Base-by-base conservation (phyloP, 345 rosid species). In the Eutrema heterophyllum region DNA sequence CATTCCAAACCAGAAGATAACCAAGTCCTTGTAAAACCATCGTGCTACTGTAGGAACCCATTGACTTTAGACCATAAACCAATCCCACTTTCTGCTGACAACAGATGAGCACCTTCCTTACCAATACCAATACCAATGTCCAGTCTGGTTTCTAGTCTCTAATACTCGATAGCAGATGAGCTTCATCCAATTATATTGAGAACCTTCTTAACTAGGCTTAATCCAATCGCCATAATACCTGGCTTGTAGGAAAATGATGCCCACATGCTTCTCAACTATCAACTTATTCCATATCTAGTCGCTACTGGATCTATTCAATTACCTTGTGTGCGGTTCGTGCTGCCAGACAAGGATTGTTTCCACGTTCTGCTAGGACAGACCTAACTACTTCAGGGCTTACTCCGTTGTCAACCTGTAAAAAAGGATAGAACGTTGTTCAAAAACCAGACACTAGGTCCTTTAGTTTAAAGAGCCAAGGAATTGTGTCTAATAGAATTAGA, bases 351-450 rank as follows among this genome's bases (percentile, higher is more conserved):
- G 98, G 97, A 60, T 81, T 45, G 53, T 81, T 86, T 48, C 85
- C 93, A 57, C 95, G 96, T 80, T 94, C 96, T 61, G 88, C 80
- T 35, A 91, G 92, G 77, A 89, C 85, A 75, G 97, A 86, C 66
- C 97, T 93, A 64, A 94, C 96, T 39, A 91, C 83, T 83, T 94
- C 96, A 54, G 95, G 86, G 83, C 84, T 85, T 74, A 88, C 77
- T 72, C 89, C 96, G 79, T 79, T 88, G 43, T 94, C 98, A 76
- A 94, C 89, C 98, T 94, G 80, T 29, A 76, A 61, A 68, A 79
- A 24, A 40, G 64, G 16, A 45, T 36, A 2, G 30, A 12, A 43
- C 64, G 62, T 70, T 39, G 24, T 21, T 77, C 72, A 64, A 40
- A 61, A 63, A 56, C 39, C 2, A 0, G 32, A 45, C 60, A 58